These are phyloP conservation scores for Dendrostoma leiphaemia DNA, from an alignment of 2,329 filamentous ascomycete species.

Conservation along the genomic window DNA sequence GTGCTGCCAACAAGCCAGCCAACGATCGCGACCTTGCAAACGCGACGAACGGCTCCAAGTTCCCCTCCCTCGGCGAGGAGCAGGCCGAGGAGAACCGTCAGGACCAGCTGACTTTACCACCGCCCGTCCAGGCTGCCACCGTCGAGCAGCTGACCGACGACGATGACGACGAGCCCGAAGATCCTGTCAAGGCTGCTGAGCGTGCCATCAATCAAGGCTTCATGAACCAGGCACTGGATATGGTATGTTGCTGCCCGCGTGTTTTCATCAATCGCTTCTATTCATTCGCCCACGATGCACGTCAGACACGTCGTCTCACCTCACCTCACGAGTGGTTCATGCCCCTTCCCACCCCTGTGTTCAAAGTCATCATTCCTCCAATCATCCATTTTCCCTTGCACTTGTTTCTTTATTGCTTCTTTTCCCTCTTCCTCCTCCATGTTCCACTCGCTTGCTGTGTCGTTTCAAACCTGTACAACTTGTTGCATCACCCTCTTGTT, in stretches of 20 bases:
- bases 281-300: no score
- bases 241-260: conserved; percentile 56
- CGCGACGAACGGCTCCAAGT: conserved; percentile 2
- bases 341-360: not conserved
- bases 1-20: not conserved
- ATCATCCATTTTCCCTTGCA: not conserved
- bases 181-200: conserved; percentile 30
- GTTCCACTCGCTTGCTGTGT: conserved; percentile 12
- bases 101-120: conserved; percentile 11
- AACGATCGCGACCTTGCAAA: not conserved
- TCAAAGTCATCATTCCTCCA: not conserved
- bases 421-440: not conserved
- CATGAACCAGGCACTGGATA: conserved; percentile 82
- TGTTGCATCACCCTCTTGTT: not conserved
- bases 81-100: conserved; percentile 16
- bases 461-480: conserved; percentile 24
- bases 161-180: conserved; percentile 29
- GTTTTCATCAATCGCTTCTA: conserved; percentile 4
- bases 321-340: not conserved
- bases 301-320: not conserved
- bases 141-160: not conserved
- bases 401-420: not conserved
- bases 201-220: conserved; percentile 54
- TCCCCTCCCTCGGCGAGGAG: conserved; percentile 3
- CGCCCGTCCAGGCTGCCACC: not conserved